Base-by-base conservation (phyloP, 176 grass and related monocot species). In the Phoenix roebelenii region DNA sequence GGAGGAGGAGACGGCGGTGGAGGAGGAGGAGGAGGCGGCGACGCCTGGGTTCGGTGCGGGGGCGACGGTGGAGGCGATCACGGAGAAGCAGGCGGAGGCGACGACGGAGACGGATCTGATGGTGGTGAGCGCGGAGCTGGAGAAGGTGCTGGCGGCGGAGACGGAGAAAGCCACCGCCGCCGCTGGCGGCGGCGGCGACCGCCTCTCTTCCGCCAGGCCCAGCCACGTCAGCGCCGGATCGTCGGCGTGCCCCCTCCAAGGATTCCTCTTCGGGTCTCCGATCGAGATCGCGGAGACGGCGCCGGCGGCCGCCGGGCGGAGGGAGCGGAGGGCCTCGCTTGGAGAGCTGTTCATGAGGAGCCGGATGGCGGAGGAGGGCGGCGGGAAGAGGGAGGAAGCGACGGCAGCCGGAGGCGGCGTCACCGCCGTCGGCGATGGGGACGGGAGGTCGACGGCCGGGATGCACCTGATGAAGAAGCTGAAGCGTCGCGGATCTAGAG, bases 261-360 rank as follows among this genome's bases (percentile, higher is more conserved):
- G 85, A 15, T 99, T 93, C 77, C 67, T 99, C 19, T 86, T 99
- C 20, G 79, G 94, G 4, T 89, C 88, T 0, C 84, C 94, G 0
- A 75, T 99, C 69, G 83, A 74, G 57, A 76, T 85, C 29, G 68
- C 60, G 15, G 63, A 72, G 57, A 79, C 79, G 2, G 59, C 57
- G 18, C 61, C 64, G 22, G 78, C 72, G 1, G 69, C 76, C 16
- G 65, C 69, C 19, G 69, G 25, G 50, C 19, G 16, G 12, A 81
- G 60, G 63, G 76, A 81, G 12, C 68, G 83, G 55, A 76, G 94
- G 35, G 86, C 85, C n/a, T 99, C 94, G 3, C 94, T 99, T 15
- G 94, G 94, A 1, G 94, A 99, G 76, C 66, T 99, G 57, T 99
- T 99, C 75, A 76, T 99, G 88, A 89, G 74, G 18, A 93, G 79